Percentiles rank a stretch among this genome's conserved stretches.
Conservation (phyloP, 2,329 filamentous ascomycete genomes). For the Madurella mycetomatis region DNA sequence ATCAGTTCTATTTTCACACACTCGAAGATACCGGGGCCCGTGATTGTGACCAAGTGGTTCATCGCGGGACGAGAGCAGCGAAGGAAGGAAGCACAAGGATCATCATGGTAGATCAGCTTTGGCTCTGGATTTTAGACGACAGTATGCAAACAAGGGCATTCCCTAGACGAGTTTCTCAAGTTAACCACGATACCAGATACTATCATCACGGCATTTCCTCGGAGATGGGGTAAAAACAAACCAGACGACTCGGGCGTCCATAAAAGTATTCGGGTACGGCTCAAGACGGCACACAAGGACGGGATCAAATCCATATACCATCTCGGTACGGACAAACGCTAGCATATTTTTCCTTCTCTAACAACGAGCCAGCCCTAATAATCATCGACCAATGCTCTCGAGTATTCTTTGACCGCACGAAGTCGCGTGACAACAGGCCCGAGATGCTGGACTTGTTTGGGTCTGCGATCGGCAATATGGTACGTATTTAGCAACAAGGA, state of each 20-base stretch:
- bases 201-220: constrained; percentile 30
- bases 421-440: not conserved
- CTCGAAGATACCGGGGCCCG: constrained; percentile 30
- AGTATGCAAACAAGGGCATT: no score
- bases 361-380: constrained; percentile 20
- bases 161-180: no score
- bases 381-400: constrained; percentile 21
- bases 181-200: no score
- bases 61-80: constrained; percentile 13
- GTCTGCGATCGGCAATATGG: not conserved
- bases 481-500: not conserved
- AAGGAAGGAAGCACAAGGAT: no score
- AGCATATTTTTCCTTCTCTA: no score
- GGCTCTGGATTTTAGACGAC: constrained; percentile 32
- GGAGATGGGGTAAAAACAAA: constrained; percentile 40
- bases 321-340: no score
- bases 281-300: constrained; percentile 11
- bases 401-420: constrained; percentile 23
- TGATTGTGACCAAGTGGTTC: constrained; percentile 41
- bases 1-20: constrained; percentile 38
- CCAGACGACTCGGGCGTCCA: constrained; percentile 21
- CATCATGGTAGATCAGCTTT: constrained; percentile 32
- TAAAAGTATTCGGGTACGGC: constrained; percentile 15
- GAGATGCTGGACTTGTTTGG: not conserved
- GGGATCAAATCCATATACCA: constrained; percentile 21